phyloP scores from a whole-genome alignment of 2,329 filamentous ascomycete genomes.

The Colletotrichum neosansevieriae region DNA sequence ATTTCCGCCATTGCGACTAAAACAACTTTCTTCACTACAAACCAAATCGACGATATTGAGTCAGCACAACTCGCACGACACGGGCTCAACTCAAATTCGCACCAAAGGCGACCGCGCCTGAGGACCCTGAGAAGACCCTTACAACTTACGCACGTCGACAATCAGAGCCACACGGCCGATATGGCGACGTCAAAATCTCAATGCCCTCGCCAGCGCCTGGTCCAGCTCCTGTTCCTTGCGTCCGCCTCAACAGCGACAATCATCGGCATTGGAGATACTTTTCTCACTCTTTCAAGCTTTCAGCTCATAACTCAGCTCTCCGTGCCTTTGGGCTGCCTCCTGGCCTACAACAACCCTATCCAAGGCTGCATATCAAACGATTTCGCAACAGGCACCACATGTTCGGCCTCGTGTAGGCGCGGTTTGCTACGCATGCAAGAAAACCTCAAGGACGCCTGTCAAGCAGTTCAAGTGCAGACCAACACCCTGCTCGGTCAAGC shows the following conservation, averaged over 20 bases:
- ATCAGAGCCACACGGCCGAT: neutral
- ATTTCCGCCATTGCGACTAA: constrained; percentile 10
- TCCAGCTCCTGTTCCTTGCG: constrained; percentile 26
- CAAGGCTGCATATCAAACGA: constrained; percentile 52
- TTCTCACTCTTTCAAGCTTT: constrained; percentile 52
- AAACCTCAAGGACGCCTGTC: constrained; percentile 47
- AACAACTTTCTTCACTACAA: neutral
- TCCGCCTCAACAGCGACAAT: constrained; percentile 23
- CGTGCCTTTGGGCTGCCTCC: constrained; percentile 53
- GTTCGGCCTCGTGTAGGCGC: constrained; percentile 53
- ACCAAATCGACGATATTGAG: constrained; percentile 7
- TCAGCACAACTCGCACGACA: neutral
- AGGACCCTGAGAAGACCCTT: neutral
- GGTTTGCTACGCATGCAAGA: constrained; percentile 46
- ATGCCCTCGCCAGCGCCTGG: constrained; percentile 12
- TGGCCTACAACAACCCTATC: constrained; percentile 57
- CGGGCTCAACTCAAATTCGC: neutral
- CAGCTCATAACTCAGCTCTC: constrained; percentile 53
- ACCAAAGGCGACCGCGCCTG: constrained; percentile 22
- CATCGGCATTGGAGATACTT: constrained; percentile 24
- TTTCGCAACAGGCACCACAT: constrained; percentile 50
- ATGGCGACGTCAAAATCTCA: constrained; percentile 28
- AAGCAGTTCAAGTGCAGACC: constrained; percentile 42
- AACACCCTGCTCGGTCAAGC: constrained; percentile 53
- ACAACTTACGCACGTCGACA: neutral